Base-by-base conservation (phyloP, 2,329 filamentous ascomycete genomes). In the Pseudogymnoascus sp. region DNA sequence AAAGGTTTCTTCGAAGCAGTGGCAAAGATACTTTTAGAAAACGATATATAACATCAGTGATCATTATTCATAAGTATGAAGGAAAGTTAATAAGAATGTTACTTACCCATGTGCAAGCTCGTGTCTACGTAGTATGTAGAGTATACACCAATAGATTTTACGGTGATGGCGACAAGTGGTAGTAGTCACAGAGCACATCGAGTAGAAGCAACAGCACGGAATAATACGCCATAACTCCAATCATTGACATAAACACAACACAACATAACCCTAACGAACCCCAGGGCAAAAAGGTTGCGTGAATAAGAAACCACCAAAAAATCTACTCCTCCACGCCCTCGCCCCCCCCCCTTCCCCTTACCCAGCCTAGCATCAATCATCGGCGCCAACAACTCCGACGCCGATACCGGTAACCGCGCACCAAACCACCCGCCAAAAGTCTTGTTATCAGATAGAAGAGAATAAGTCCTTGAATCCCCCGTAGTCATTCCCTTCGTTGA, bases 351-450 rank as follows among this genome's bases (percentile, higher is more conserved):
- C 14, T 25, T 60, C 6, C 59, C 56, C 56, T 50, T 40, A 47
- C 4, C 40, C 59, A 42, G 59, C 7, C 62, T 62, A 40, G 28
- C 61, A 7, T 60, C 61, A 37, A 53, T 63, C 59, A 56, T 38
- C 33, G 62, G 62, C 35, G 47, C 47, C 25, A 31, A 53, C 47
- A 53, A 7, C 47, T 12, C 47, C 25, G 47, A 31, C 47, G 47
- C 25, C 25, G 23, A 53, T 14, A 28, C 23, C 14, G 4, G 14
- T 16, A 53, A 31, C 25, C 31, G 8, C 47, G 25, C 25, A 53
- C 25, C 47, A 53, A 53, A 53, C 47, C 47, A 31, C 47, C 47
- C 8, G 4, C 25, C 4, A 53, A 53, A 53, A 53, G 1, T 4
- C 47, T 53, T 18, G 25, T 53, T 7, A 33, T 53, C 25, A 53